These are phyloP conservation scores for Phialocephala sp. DNA, from an alignment of 2,329 filamentous ascomycete genomes.

Conservation along the genomic window DNA sequence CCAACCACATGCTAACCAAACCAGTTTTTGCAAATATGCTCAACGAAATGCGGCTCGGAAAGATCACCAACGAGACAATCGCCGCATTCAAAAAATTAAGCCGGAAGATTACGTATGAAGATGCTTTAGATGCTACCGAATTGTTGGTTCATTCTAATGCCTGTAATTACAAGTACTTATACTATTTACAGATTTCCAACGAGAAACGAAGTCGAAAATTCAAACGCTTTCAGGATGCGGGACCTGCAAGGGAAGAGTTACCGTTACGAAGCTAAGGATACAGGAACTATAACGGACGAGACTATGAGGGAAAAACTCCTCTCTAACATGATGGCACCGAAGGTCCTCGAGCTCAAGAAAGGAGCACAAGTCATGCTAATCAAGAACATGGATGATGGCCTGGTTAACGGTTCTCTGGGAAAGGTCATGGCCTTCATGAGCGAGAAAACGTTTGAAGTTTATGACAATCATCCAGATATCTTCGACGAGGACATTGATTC, in stretches of 20 bases:
- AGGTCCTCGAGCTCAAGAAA: slow-evolving; percentile 79
- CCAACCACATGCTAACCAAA: slow-evolving; percentile 37
- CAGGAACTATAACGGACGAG: slow-evolving; percentile 70
- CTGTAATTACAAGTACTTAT: slow-evolving; percentile 32
- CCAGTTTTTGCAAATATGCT: slow-evolving; percentile 89
- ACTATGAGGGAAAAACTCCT: slow-evolving; percentile 77
- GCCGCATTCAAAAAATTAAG: slow-evolving; percentile 75
- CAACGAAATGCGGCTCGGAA: slow-evolving; percentile 95
- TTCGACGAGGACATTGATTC: slow-evolving; percentile 55
- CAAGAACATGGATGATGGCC: slow-evolving; percentile 93
- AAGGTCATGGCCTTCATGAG: slow-evolving; percentile 84
- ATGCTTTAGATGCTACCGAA: slow-evolving; percentile 83
- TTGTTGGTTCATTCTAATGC: slow-evolving; percentile 56
- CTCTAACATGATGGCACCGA: slow-evolving; percentile 91
- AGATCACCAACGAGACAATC: slow-evolving; percentile 77
- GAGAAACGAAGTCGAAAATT: slow-evolving; percentile 83
- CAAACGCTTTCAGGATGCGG: slow-evolving; percentile 77
- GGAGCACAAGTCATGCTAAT: slow-evolving; percentile 99
- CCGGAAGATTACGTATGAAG: slow-evolving; percentile 73
- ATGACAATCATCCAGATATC: slow-evolving; percentile 61
- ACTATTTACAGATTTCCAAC: slow-evolving; percentile 73
- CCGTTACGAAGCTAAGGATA: slow-evolving; percentile 76
- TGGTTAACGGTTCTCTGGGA: slow-evolving; percentile 94
- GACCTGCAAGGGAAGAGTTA: slow-evolving; percentile 71
- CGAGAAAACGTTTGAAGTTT: slow-evolving; percentile 64